Conservation (phyloP, 2,329 filamentous ascomycete genomes). For the Apiospora phragmitis region DNA sequence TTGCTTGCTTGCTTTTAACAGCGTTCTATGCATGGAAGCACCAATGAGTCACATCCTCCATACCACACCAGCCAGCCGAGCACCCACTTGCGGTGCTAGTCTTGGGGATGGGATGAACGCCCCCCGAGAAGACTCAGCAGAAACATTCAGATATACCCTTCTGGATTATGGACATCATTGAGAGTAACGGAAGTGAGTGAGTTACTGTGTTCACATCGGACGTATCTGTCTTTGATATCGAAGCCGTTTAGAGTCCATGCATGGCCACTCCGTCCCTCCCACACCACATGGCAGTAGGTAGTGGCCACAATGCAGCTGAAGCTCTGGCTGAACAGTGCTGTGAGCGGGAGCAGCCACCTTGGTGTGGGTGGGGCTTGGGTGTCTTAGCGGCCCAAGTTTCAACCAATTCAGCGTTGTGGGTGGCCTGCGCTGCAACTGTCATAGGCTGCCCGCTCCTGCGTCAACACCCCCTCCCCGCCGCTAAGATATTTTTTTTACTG, state of each 20-base stretch:
- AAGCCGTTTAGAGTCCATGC: not conserved
- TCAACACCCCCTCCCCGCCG: not conserved
- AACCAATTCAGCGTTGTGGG: not conserved
- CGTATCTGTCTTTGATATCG: not conserved
- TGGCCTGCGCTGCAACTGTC: not conserved
- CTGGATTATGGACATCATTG: too few species aligned
- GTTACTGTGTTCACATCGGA: too few species aligned
- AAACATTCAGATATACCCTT: not conserved
- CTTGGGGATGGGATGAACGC: not conserved
- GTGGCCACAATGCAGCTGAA: not conserved
- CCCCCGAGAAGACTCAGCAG: not conserved
- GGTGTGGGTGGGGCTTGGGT: not conserved
- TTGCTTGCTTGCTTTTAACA: not conserved
- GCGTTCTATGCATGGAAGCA: slow-evolving; percentile 4
- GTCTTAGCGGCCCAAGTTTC: not conserved
- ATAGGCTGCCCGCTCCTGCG: not conserved
- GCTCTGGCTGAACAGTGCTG: not conserved
- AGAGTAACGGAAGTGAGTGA: not conserved
- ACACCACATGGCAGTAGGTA: not conserved
- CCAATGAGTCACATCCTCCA: not conserved
- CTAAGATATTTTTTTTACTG: not conserved
- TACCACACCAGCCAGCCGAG: not conserved
- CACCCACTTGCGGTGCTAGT: not conserved
- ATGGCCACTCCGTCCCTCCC: not conserved
- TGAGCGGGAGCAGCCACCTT: not conserved